These are phyloP conservation scores for Gastrodia elata DNA, from an alignment of 106 monocot species.

Conservation along the genomic window DNA sequence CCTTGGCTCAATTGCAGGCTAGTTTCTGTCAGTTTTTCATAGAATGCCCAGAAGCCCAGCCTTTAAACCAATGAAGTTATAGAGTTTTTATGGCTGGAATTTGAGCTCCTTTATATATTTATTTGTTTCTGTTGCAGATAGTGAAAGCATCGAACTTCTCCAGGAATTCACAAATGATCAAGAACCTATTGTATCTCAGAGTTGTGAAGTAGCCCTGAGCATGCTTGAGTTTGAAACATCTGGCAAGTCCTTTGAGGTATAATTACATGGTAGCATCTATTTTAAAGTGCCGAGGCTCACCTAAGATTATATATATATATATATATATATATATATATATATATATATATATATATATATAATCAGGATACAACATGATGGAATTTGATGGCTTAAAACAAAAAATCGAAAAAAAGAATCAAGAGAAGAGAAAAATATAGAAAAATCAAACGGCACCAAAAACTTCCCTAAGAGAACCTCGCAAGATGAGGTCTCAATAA, in stretches of 20 bases:
- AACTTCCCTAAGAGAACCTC: too few species aligned
- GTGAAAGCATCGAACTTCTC: slow-evolving; percentile 40
- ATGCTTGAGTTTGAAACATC: slow-evolving; percentile 63
- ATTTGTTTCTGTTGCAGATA: slow-evolving; percentile 21
- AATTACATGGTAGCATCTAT: background rate
- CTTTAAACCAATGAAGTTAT: background rate
- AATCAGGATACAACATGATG: too few species aligned
- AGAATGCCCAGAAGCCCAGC: background rate
- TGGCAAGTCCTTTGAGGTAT: slow-evolving; percentile 70
- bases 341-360: too few species aligned
- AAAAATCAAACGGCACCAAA: too few species aligned
- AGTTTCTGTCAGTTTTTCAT: background rate
- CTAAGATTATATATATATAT: background rate
- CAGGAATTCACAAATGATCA: slow-evolving; percentile 48
- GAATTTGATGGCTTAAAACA: too few species aligned
- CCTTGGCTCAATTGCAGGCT: slow-evolving; percentile 97
- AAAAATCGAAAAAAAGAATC: too few species aligned
- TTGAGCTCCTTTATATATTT: background rate
- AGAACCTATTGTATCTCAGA: slow-evolving; percentile 68
- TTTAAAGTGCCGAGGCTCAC: background rate
- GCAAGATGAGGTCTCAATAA: too few species aligned
- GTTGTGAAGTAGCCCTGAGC: slow-evolving; percentile 67
- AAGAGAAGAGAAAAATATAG: too few species aligned
- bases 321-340: too few species aligned
- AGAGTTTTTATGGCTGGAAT: background rate